Conservation (phyloP, 2,329 filamentous ascomycete species). For the Colletotrichum neosansevieriae region DNA sequence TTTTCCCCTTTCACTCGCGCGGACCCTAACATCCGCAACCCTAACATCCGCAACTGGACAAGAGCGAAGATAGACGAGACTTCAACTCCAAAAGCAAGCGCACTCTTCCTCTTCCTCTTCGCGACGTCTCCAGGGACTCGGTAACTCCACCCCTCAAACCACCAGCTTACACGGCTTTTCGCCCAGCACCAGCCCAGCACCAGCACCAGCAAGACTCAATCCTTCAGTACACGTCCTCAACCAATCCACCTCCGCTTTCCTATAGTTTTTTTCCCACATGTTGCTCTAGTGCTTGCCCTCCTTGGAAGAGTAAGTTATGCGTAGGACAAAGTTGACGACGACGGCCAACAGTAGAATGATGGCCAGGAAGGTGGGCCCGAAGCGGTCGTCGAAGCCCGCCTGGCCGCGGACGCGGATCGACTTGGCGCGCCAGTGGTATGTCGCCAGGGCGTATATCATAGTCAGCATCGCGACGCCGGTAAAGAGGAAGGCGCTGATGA, state of each 20-base stretch:
- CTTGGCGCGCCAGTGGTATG: constrained; percentile 97
- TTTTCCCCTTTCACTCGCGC: constrained; percentile 5
- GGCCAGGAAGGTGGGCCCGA: constrained; percentile 91
- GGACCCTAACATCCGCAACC: neutral
- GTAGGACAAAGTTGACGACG: constrained; percentile 94
- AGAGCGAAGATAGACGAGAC: neutral
- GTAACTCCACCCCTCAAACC: too few species aligned
- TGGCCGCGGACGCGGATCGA: constrained; percentile 92
- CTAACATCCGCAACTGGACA: neutral
- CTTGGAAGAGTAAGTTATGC: constrained; percentile 66
- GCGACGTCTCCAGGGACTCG: too few species aligned
- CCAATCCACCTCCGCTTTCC: neutral
- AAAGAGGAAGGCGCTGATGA: constrained; percentile 94
- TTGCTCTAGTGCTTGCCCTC: constrained; percentile 45
- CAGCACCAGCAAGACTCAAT: too few species aligned
- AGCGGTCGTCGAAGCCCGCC: constrained; percentile 95
- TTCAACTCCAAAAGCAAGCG: constrained; percentile 4
- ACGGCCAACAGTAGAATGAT: constrained; percentile 88
- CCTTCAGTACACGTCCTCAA: too few species aligned
- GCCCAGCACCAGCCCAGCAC: too few species aligned
- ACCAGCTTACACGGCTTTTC: too few species aligned
- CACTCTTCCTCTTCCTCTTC: neutral
- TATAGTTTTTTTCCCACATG: neutral
- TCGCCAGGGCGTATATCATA: constrained; percentile 94
- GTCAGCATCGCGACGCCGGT: constrained; percentile 93